Base-by-base conservation (phyloP, 73 alveolate species). In the Paramecium octaurelia region DNA sequence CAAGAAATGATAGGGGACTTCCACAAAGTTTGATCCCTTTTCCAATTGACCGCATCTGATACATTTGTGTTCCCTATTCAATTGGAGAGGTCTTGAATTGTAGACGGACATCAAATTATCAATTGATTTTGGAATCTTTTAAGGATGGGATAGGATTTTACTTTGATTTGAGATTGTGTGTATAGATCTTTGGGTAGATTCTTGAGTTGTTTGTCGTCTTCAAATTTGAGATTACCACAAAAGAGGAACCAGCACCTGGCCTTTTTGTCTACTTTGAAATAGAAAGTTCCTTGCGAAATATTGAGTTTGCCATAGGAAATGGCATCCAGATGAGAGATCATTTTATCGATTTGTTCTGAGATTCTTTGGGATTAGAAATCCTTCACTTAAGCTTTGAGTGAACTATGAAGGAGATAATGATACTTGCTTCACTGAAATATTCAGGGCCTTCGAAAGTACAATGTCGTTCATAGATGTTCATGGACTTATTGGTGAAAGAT, bases 391-490 rank as follows among this genome's bases (percentile, higher is more conserved):
- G 88, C 88, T 75, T 75, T 29, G 4, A n/a, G 18, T 29, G 14
- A 35, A 75, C 60, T 29, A 21, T 38, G 36, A 75, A 68, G 27
- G 42, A 68, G 11, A 68, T 68, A 68, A 7, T 64, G 20, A 29
- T 75, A 75, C 88, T 38, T 38, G 88, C 88, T 75, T 75, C 88
- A 36, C 88, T 75, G 68, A 75, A 75, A 42, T 75, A 75, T n/a
- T 75, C 88, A n/a, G 88, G 88, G 1, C 88, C 88, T 75, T 75
- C 88, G 10, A 75, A 75, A 14, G 88, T 75, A 42, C 88, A 75
- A 38, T 75, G 60, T 75, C 88, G 6, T 75, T 75, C 88, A 8
- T 75, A 75, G 7, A 75, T 75, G 88, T 75, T 75, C 88, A 75
- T 29, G 3, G 88, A 38, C 46, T 75, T 75, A 75, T 75, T 75